A percentile compares a stretch with the other conserved stretches of the same genome.
These are phyloP conservation scores for Botrytis pseudocinerea DNA, from an alignment of 2,329 filamentous ascomycete genomes.

Conservation along the genomic window DNA sequence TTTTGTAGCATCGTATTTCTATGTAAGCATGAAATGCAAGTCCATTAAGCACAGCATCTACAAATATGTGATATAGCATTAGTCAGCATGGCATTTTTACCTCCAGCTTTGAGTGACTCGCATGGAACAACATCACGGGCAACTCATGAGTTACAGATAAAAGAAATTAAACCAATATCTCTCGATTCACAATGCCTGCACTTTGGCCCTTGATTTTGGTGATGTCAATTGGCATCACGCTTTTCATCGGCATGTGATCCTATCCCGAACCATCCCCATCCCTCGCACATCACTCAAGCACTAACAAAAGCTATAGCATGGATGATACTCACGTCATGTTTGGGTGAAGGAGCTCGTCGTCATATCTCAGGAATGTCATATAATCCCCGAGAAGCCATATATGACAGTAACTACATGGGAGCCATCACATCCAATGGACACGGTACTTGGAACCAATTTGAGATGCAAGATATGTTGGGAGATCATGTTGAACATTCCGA, in stretches of 20 bases:
- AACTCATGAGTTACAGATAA: neutral
- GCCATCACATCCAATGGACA: slow-evolving; percentile 40
- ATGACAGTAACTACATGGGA: slow-evolving; percentile 39
- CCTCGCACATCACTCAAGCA: neutral
- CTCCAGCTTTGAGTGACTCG: neutral
- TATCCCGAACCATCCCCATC: neutral
- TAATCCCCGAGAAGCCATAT: slow-evolving; percentile 37
- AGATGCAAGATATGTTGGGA: slow-evolving; percentile 41
- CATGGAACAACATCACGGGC: neutral
- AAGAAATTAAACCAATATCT: too few species aligned
- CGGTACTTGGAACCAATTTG: slow-evolving; percentile 42
- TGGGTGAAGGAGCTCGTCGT: slow-evolving; percentile 38
- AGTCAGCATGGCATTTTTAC: slow-evolving; percentile 2
- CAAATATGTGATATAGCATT: neutral
- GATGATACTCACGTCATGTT: slow-evolving; percentile 41
- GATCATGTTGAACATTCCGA: slow-evolving; percentile 32
- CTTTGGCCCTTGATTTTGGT: slow-evolving; percentile 29
- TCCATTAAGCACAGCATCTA: neutral
- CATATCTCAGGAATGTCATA: slow-evolving; percentile 33
- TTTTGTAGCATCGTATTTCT: neutral
- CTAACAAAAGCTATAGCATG: slow-evolving; percentile 33
- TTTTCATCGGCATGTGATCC: slow-evolving; percentile 38
- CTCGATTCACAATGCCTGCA: slow-evolving; percentile 8
- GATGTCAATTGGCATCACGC: slow-evolving; percentile 22
- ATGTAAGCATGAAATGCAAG: neutral